These are phyloP conservation scores for Pleoardoris graminearum DNA, from an alignment of 2,329 filamentous ascomycete species.

Conservation along the genomic window DNA sequence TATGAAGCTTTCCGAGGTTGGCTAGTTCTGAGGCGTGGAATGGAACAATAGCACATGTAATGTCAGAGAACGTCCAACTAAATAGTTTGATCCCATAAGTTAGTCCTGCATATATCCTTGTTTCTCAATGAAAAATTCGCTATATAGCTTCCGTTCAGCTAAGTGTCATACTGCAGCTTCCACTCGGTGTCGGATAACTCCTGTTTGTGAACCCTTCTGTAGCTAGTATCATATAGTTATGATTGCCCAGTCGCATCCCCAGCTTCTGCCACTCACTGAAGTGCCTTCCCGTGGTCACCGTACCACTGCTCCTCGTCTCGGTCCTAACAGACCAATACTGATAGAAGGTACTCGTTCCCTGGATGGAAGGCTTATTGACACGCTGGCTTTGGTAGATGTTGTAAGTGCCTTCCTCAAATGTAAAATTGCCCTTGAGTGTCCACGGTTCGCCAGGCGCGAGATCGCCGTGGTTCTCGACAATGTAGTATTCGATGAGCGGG, in stretches of 20 bases:
- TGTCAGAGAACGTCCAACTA: too few relatives aligned
- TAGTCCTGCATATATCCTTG: too few relatives aligned
- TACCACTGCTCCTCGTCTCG: constrained; percentile 18
- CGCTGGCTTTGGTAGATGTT: constrained; percentile 18
- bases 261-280: constrained; percentile 26
- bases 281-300: constrained; percentile 23
- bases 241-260: constrained; percentile 23
- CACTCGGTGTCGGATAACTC: background rate
- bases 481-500: constrained; percentile 57
- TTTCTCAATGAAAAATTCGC: too few relatives aligned
- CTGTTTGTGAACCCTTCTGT: background rate
- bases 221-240: too few relatives aligned
- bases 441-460: constrained; percentile 52
- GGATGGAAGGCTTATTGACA: constrained; percentile 52
- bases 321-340: constrained; percentile 50
- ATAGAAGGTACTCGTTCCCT: constrained; percentile 54
- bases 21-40: too few relatives aligned
- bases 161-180: background rate
- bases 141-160: background rate
- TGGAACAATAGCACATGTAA: too few relatives aligned
- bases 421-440: constrained; percentile 27
- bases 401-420: constrained; percentile 24
- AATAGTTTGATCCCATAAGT: too few relatives aligned
- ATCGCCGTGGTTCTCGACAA: constrained; percentile 53
- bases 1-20: too few relatives aligned